These are phyloP conservation scores for Vanrija humicola DNA, from an alignment of 1,284 basidiomycete species.

Conservation along the genomic window DNA sequence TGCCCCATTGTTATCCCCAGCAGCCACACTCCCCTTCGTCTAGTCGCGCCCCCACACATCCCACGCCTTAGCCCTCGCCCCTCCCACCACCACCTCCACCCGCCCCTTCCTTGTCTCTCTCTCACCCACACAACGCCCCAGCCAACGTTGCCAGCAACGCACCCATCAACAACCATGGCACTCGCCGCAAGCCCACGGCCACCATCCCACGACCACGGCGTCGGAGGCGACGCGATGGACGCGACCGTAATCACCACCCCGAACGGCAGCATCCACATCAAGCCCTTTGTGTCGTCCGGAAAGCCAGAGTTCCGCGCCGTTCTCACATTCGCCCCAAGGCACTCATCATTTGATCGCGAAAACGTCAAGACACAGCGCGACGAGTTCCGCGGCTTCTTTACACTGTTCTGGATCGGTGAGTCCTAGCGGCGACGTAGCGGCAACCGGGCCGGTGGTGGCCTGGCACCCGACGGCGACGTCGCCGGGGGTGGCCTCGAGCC, in stretches of 20 bases:
- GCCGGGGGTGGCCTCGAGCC: not conserved
- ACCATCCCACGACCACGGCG: not conserved
- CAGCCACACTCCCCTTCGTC: not conserved
- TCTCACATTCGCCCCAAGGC: conserved; percentile 76
- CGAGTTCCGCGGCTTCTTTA: conserved; percentile 90
- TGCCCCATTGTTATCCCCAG: not conserved
- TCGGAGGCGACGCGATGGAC: conserved; percentile 6
- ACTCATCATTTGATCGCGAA: conserved; percentile 74
- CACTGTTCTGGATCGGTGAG: conserved; percentile 71
- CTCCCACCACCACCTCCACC: not conserved
- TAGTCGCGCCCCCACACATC: not conserved
- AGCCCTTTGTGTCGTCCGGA: conserved; percentile 41
- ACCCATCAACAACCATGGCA: not conserved
- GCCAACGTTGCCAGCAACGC: too few species aligned
- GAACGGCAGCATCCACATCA: conserved; percentile 35
- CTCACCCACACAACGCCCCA: not conserved
- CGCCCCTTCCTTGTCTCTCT: not conserved
- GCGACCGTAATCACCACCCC: conserved; percentile 37
- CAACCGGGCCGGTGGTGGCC: not conserved
- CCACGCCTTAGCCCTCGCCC: not conserved
- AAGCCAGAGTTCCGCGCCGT: conserved; percentile 55
- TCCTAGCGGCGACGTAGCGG: not conserved
- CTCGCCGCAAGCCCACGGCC: not conserved
- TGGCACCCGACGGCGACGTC: not conserved
- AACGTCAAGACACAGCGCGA: conserved; percentile 70